These are phyloP conservation scores for Stagonosporopsis cucurbitacearum DNA, from an alignment of 2,329 filamentous ascomycete species.

Conservation along the genomic window DNA sequence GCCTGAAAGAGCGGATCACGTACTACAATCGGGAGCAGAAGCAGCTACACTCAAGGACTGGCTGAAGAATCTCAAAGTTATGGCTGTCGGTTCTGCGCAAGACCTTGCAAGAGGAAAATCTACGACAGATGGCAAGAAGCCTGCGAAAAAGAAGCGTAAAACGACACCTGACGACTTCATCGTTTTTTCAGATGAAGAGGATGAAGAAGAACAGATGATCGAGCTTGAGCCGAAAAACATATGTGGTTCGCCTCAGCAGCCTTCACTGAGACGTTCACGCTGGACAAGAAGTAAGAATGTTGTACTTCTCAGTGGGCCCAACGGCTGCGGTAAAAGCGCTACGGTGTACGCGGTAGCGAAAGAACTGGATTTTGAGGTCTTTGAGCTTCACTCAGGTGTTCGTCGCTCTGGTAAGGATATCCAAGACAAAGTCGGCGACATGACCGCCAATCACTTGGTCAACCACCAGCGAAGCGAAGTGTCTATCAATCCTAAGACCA, in stretches of 20 bases:
- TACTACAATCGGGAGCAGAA: slow-evolving; percentile 78
- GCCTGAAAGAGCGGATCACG: slow-evolving; percentile 70
- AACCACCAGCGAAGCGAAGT: slow-evolving; percentile 52
- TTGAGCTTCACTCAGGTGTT: slow-evolving; percentile 88
- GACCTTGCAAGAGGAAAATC: slow-evolving; percentile 37
- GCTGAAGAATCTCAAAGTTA: slow-evolving; percentile 77
- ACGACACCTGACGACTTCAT: slow-evolving; percentile 52
- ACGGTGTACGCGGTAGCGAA: slow-evolving; percentile 90
- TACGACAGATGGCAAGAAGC: slow-evolving; percentile 30
- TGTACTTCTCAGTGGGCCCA: slow-evolving; percentile 86
- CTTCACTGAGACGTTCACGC: slow-evolving; percentile 44
- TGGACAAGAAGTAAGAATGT: slow-evolving; percentile 66
- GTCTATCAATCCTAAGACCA: slow-evolving; percentile 33
- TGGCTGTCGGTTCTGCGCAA: slow-evolving; percentile 69
- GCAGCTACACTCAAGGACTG: slow-evolving; percentile 76
- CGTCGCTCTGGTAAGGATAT: slow-evolving; percentile 89
- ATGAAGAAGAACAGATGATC: slow-evolving; percentile 58
- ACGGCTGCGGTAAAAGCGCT: slow-evolving; percentile 92
- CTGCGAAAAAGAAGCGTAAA: slow-evolving; percentile 67
- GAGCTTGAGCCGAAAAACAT: slow-evolving; percentile 72
- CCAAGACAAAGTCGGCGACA: slow-evolving; percentile 90
- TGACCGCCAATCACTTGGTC: slow-evolving; percentile 95
- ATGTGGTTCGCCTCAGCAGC: slow-evolving; percentile 53
- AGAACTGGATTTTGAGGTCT: slow-evolving; percentile 90
- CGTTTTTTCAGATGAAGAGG: slow-evolving; percentile 41